Evolutionary conservation across 176 grass and related monocot genomes (phyloP), one percentile per base, ranked within the genome.

Genomic region (Elaeis guineensis): DNA sequence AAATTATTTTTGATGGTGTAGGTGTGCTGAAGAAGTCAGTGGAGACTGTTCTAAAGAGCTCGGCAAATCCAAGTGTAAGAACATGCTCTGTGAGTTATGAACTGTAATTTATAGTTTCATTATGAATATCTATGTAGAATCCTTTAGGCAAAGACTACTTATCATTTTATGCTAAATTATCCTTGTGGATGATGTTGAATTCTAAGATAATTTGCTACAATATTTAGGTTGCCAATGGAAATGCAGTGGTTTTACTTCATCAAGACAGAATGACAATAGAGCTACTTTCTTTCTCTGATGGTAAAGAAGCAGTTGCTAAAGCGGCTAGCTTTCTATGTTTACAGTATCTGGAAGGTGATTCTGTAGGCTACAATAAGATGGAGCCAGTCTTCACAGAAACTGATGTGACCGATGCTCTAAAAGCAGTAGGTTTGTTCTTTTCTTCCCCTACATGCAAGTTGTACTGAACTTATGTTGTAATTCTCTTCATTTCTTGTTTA

Each of bases 291-390:
- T 70, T 81, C 59, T 83, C 84, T 55, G 76, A 92, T 85, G 87
- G 93, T 63, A 98, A 92, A 76, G 76, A 86, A 69, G 87, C 78
- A 7, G 63, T 83, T 66, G 93, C 81, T 72, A 92, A 92, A 86
- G 87, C 87, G 79, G 87, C 93, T 54, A 89, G 19, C 69, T 92
- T 89, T 44, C 84, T 98, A 61, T 89, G 55, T 71, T 81, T 73
- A 55, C 64, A 64, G 50, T 86, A 50, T 52, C 70, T 77, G 16
- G 63, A 57, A 62, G 77, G 70, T 64, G 71, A 73, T 85, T 22
- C 55, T 53, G 12, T 63, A 14, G 67, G 52, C 32, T 65, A 61
- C 55, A 59, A 52, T 32, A 63, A 67, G 72, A 59, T 14, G 19
- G 69, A 66, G 49, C 64, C 70, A 55, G 25, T 50, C 54, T 89